Base-by-base conservation (phyloP, 805 yeast species). In the Saccharomycopsis sp. region DNA sequence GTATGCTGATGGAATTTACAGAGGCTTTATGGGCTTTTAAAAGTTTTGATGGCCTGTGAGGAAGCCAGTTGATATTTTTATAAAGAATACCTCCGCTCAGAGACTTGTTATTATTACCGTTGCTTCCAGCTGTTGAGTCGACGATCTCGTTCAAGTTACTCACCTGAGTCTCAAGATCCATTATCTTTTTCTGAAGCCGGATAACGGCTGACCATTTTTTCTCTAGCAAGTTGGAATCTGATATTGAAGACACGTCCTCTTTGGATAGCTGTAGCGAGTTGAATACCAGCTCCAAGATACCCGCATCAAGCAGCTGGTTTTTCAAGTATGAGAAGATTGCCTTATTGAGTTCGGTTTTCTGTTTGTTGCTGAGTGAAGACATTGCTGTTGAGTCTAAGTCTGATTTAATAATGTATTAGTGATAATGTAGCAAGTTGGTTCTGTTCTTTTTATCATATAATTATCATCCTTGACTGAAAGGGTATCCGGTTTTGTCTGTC, bases 161-260 rank as follows among this genome's bases (percentile, higher is more conserved):
- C 2, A 81, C 69, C 53, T 84, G 85, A 19, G 77, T 71, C 66
- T 92, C 96, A 51, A 90, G 70, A 55, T 85, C 93, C 58, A 86
- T 73, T 50, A 86, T 84, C 65, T 82, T 79, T 62, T 84, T 80
- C 71, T 93, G 97, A 34, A 93, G 75, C 52, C 96, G 75, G 35
- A 89, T 77, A 2, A 92, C 93, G 0, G 96, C 85, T 0, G 86
- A 78, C 97, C 97, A 92, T 72, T 91, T 92, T 71, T 85, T 86
- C 64, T 86, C 89, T 47, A 89, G 72, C 9, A 76, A 66, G 9
- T 67, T 64, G 56, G 64, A 68, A 25, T 69, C 73, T 44, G 49
- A 44, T 8, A 44, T 44, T 44, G 49, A 44, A n/a, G 49, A 17
- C 8, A 44, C 22, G 22, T 44, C 22, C 7, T 44, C 49, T 44